Percentiles rank a stretch among this genome's conserved stretches.
Conservation (phyloP, 2,329 filamentous ascomycete species). For the Proliferodiscus dingleyae region DNA sequence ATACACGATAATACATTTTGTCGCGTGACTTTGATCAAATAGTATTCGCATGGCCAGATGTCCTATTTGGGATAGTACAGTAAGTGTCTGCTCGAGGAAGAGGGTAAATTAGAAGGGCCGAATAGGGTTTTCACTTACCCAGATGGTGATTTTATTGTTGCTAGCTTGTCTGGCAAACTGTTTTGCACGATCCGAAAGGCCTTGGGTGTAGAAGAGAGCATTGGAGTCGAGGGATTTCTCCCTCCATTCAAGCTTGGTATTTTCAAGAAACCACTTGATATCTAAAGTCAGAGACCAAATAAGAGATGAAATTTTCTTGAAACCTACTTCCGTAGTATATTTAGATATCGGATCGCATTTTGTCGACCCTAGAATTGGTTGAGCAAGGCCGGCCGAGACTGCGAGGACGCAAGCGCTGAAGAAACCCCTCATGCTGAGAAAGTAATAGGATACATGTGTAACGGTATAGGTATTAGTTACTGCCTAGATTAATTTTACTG, state of each 20-base stretch:
- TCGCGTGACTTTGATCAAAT: conserved; percentile 1
- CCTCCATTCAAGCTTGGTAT: conserved; percentile 7
- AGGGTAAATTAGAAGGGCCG: background rate
- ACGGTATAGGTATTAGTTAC: too few species aligned
- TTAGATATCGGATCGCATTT: conserved; percentile 2
- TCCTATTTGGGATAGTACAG: background rate
- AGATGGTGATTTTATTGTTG: conserved; percentile 8
- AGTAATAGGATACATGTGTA: too few species aligned
- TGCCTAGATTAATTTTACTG: too few species aligned
- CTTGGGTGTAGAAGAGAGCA: conserved; percentile 7
- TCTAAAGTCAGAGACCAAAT: background rate
- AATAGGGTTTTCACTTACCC: background rate
- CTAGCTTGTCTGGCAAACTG: conserved; percentile 1
- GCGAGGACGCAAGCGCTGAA: background rate
- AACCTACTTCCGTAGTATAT: background rate
- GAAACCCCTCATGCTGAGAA: background rate
- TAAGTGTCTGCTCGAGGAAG: background rate
- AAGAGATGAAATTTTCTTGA: background rate
- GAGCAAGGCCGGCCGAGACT: background rate
- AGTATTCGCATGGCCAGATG: conserved; percentile 10
- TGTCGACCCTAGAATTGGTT: background rate
- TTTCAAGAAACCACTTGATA: conserved; percentile 6
- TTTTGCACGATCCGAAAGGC: conserved; percentile 4
- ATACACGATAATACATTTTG: conserved; percentile 7
- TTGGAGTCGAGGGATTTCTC: conserved; percentile 1